phyloP scores from a whole-genome alignment of 805 yeast species.

The Wickerhamomyces rabaulensis region DNA sequence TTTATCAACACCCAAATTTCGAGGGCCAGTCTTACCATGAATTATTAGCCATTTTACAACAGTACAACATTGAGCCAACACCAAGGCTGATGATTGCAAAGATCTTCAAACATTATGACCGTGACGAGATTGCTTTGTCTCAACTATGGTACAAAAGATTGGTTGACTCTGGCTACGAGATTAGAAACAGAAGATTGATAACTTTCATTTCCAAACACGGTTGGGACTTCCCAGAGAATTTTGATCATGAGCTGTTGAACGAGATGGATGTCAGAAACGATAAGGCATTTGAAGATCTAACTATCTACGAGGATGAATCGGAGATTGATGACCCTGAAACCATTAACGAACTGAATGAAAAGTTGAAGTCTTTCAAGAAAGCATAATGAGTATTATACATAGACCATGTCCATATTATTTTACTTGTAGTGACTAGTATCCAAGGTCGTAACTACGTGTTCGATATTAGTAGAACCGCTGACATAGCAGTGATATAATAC shows the following conservation, averaged over 20 bases:
- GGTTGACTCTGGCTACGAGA: neutral
- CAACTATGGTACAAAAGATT: conserved; percentile 9
- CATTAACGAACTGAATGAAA: conserved; percentile 4
- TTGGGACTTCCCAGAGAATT: conserved; percentile 13
- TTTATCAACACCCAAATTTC: conserved; percentile 1
- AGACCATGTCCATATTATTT: neutral
- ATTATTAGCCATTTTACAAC: conserved; percentile 2
- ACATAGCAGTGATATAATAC: neutral
- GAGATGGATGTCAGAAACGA: conserved; percentile 1
- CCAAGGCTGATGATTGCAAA: conserved; percentile 5
- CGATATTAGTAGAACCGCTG: too few species aligned
- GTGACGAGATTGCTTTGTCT: conserved; percentile 4
- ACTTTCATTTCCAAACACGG: conserved; percentile 3
- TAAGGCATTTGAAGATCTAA: neutral
- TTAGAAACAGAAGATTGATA: conserved; percentile 8
- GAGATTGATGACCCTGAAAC: conserved; percentile 10
- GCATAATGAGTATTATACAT: neutral
- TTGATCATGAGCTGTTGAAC: conserved; percentile 7
- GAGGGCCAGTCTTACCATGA: neutral
- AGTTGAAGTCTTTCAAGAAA: conserved; percentile 5
- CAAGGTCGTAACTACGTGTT: too few species aligned
- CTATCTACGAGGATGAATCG: conserved; percentile 3
- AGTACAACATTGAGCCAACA: conserved; percentile 3
- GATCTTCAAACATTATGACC: conserved; percentile 5
- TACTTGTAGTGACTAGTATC: too few species aligned